Evolutionary conservation across 78 protist species (phyloP), one percentile per base, ranked within the genome.

Genomic region (Chrysochromulina parva): DNA sequence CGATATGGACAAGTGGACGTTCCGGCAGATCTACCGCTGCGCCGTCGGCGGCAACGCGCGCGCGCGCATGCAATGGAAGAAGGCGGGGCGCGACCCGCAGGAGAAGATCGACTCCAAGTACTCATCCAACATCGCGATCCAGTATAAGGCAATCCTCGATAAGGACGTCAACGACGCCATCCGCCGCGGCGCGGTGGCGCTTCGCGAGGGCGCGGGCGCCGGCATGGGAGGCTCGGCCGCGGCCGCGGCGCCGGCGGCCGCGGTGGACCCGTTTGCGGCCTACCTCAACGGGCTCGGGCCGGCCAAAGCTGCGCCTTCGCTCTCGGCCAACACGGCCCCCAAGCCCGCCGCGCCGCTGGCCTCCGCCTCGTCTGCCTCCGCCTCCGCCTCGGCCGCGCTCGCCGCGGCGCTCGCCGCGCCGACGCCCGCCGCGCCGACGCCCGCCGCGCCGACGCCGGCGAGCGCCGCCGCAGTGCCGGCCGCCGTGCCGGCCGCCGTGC

Each of bases 11-110:
- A 80, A 24, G 47, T 94, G 95, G 95, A 91, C 58, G 17, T 88
- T 52, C 53, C 85, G 80, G 24, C 92, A 93, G 88, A 55, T 93
- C 50, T 16, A 57, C 28, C 69, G 38, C 6, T 65, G 81, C 93
- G 52, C 84, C 10, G 13, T 73, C 3, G 91, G 94, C 65, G 95
- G 95, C 24, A 90, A 93, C 71, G 7, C 53, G 13, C 88, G 88
- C 53, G 71, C 69, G 88, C 47, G 71, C 26, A 53, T 4, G 50
- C 88, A 82, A 67, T 57, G 65, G 71, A 57, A n/a, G 66, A 0
- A 19, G 62, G 62, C 62, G 6, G 62, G 71, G 5, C n/a, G n/a
- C 5, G 71, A 65, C 71, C 5, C 71, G 24, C 85, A 20, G 10
- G 52, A 38, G 26, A 82, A 26, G 55, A 82, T 82, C 88, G 71